These are phyloP conservation scores for Dryadomyces sulphureus DNA, from an alignment of 2,329 filamentous ascomycete genomes.

Conservation along the genomic window DNA sequence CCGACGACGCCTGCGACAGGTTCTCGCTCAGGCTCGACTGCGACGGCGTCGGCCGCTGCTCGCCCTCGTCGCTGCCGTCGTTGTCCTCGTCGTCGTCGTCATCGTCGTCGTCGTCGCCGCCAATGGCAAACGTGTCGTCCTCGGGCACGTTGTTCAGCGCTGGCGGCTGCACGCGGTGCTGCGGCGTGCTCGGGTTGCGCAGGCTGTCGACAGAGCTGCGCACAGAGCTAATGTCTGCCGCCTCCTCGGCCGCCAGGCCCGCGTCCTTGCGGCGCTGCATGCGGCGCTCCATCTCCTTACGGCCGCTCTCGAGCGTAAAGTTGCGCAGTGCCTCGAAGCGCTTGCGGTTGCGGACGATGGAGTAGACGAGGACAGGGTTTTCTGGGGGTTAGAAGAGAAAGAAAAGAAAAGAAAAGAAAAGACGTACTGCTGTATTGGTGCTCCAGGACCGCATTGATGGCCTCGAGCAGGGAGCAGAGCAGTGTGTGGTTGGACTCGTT, in stretches of 20 bases:
- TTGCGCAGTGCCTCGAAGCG: slow-evolving; percentile 71
- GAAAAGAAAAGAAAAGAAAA: not conserved
- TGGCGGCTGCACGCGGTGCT: slow-evolving; percentile 25
- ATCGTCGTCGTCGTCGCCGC: slow-evolving; percentile 78
- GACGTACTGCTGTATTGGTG: slow-evolving; percentile 64
- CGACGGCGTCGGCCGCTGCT: slow-evolving; percentile 39
- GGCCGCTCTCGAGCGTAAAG: slow-evolving; percentile 83
- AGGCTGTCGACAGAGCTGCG: slow-evolving; percentile 54
- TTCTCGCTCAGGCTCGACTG: slow-evolving; percentile 45
- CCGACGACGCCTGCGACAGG: slow-evolving; percentile 51
- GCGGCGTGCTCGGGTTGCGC: slow-evolving; percentile 34
- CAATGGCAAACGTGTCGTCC: slow-evolving; percentile 73
- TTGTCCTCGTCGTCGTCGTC: slow-evolving; percentile 62
- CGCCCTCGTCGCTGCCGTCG: slow-evolving; percentile 36
- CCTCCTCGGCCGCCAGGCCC: slow-evolving; percentile 29
- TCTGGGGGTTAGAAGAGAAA: slow-evolving; percentile 26
- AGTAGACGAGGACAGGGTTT: slow-evolving; percentile 69
- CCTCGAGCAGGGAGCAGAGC: slow-evolving; percentile 69
- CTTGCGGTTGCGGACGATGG: slow-evolving; percentile 64
- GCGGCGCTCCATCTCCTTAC: slow-evolving; percentile 77
- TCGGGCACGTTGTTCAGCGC: slow-evolving; percentile 62
- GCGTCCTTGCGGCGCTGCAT: slow-evolving; percentile 55
- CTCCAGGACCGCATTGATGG: slow-evolving; percentile 79
- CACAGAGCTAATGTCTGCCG: slow-evolving; percentile 31
- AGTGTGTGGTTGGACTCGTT: slow-evolving; percentile 84